phyloP scores from a whole-genome alignment of 768 basidiomycete genomes.

The Mycena polygramma region DNA sequence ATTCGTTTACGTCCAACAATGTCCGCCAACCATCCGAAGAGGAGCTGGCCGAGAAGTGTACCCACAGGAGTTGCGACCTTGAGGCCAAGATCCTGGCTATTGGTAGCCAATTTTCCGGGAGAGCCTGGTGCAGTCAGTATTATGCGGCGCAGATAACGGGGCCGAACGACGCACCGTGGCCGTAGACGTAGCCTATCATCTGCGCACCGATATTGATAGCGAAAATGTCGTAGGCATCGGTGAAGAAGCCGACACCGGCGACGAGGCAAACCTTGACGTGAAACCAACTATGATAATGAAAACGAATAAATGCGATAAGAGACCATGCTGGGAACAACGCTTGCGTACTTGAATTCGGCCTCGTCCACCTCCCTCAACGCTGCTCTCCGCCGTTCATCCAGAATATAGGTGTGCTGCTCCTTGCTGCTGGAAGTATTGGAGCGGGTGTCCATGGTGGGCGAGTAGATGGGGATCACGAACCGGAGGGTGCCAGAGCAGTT shows the following conservation, averaged over 20 bases:
- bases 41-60: slow-evolving; percentile 79
- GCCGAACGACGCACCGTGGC: background rate
- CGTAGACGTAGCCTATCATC: slow-evolving; percentile 1
- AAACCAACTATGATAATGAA: background rate
- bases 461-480: no score
- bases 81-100: slow-evolving; percentile 67
- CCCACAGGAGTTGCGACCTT: slow-evolving; percentile 85
- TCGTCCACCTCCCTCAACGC: background rate
- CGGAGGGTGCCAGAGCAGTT: no score
- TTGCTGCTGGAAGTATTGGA: no score
- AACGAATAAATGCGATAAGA: no score
- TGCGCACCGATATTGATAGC: background rate
- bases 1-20: slow-evolving; percentile 81
- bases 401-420: no score
- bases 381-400: background rate
- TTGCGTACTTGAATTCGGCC: background rate
- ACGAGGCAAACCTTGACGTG: slow-evolving; percentile 1
- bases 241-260: slow-evolving; percentile 1
- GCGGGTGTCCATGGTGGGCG: no score
- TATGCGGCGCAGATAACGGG: background rate
- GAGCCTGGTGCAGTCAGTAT: background rate
- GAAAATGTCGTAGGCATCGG: background rate
- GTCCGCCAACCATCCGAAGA: slow-evolving; percentile 88
- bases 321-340: no score
- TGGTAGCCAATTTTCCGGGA: background rate